Base-by-base conservation (phyloP, 1,284 basidiomycete species). In the Hemileia vastatrix region DNA sequence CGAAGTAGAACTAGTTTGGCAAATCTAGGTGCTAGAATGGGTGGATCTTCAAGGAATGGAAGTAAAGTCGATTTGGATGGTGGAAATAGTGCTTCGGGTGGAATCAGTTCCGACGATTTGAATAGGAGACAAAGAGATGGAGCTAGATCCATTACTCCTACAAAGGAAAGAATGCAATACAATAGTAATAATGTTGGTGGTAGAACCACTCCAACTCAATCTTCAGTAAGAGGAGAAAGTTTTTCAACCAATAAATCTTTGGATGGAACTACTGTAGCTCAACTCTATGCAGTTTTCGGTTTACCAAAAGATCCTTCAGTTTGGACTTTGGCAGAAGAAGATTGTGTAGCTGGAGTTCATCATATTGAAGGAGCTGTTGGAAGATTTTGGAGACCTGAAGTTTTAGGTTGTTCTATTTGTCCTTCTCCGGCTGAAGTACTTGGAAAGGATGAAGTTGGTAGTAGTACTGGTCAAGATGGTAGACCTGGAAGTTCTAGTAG, bases 321-420 rank as follows among this genome's bases (percentile, higher is more conserved):
- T 13, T 96, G 93, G 93, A 89, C 90, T 1, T 81, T 93, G 47
- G 86, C 90, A 0, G 92, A 96, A 76, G 84, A 86, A 4, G 91
- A 94, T 75, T 83, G 88, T 3, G 85, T 89, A 56, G 77, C 85
- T 61, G 88, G 90, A 57, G 81, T 94, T 43, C 84, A 89, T 72
- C 90, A 93, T 68, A 81, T 83, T 43, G 88, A 92, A 54, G 86
- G 88, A 68, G 90, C 91, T 45, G 88, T 95, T 52, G 86, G 83
- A 65, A 82, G 90, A 53, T 94, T 88, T 83, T 96, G 91, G 90
- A 80, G 91, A 57, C 90, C 93, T 47, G 93, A 96, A 77, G 88
- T 96, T 51, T 83, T 90, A 9, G 90, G 88, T 2, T 89, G 85
- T 73, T 90, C 88, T 52, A 85, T 91, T 67, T n/a, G n/a, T n/a